A percentile compares a stretch with the other conserved stretches of the same genome.
Conservation (phyloP, 1,284 basidiomycete species). For the Puccinia triticina region DNA sequence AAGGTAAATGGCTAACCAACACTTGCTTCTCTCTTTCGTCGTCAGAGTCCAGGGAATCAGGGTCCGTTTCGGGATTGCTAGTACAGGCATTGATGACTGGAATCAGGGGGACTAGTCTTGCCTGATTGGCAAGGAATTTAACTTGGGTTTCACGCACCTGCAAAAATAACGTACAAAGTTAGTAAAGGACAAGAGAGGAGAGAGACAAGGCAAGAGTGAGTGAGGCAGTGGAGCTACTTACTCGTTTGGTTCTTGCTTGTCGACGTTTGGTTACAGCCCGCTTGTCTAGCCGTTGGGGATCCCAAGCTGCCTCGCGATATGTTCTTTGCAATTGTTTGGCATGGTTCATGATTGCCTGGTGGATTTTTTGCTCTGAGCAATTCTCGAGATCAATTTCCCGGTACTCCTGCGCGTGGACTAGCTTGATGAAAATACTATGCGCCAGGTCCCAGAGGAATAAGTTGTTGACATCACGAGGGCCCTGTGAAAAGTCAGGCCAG, state of each 20-base stretch:
- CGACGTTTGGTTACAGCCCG: constrained; percentile 1
- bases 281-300: neutral
- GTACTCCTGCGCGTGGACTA: constrained; percentile 32
- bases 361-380: neutral
- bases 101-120: constrained; percentile 7
- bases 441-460: constrained; percentile 34
- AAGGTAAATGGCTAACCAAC: neutral
- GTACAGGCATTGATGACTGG: constrained; percentile 20
- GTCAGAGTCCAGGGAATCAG: neutral
- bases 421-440: constrained; percentile 10
- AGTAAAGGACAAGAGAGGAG: no score
- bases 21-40: neutral
- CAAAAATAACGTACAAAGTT: constrained; percentile 9
- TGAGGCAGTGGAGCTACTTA: constrained; percentile 1
- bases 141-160: neutral
- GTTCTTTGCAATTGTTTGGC: constrained; percentile 19
- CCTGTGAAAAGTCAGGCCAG: constrained; percentile 14
- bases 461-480: neutral
- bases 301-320: constrained; percentile 1
- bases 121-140: neutral
- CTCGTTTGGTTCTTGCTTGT: neutral
- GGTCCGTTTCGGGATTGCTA: constrained; percentile 34
- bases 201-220: no score
- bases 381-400: constrained; percentile 5
- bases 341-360: constrained; percentile 11